Conservation (phyloP, 768 basidiomycete species). For the Amanita fuliginea region DNA sequence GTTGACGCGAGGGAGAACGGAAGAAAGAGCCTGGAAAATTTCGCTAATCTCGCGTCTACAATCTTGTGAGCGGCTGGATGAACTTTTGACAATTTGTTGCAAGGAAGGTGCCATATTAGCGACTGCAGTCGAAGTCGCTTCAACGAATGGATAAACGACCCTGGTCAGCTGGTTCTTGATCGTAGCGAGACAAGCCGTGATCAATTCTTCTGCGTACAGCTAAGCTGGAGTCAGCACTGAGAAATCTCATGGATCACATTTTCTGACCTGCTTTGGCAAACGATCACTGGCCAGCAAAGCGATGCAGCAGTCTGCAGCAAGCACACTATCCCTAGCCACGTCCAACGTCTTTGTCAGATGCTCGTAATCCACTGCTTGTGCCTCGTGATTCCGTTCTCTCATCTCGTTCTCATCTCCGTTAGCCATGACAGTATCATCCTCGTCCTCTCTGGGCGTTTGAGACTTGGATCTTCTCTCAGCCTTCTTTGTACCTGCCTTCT, state of each 20-base stretch:
- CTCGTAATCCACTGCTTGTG: constrained; percentile 39
- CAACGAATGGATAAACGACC: constrained; percentile 80
- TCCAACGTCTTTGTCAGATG: constrained; percentile 43
- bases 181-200: constrained; percentile 63
- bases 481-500: constrained; percentile 38
- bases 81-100: constrained; percentile 36
- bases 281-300: constrained; percentile 69
- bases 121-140: constrained; percentile 39
- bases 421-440: constrained; percentile 17
- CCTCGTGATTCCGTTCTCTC: constrained; percentile 10
- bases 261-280: constrained; percentile 73
- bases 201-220: constrained; percentile 92
- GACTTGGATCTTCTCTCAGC: constrained; percentile 34
- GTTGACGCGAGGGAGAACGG: constrained; percentile 66
- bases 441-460: constrained; percentile 27
- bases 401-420: constrained; percentile 11
- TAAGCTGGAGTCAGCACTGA: constrained; percentile 17
- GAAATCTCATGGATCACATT: not conserved
- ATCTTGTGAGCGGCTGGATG: constrained; percentile 19
- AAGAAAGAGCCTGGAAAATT: constrained; percentile 61
- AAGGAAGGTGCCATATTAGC: constrained; percentile 32
- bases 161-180: constrained; percentile 75
- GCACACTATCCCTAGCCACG: constrained; percentile 56
- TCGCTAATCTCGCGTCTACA: constrained; percentile 47
- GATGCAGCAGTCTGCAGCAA: constrained; percentile 79